Percentiles rank a stretch among this genome's conserved stretches.
Conservation (phyloP, 495 filamentous ascomycete genomes). For the Pyrenopolyporus hunteri region DNA sequence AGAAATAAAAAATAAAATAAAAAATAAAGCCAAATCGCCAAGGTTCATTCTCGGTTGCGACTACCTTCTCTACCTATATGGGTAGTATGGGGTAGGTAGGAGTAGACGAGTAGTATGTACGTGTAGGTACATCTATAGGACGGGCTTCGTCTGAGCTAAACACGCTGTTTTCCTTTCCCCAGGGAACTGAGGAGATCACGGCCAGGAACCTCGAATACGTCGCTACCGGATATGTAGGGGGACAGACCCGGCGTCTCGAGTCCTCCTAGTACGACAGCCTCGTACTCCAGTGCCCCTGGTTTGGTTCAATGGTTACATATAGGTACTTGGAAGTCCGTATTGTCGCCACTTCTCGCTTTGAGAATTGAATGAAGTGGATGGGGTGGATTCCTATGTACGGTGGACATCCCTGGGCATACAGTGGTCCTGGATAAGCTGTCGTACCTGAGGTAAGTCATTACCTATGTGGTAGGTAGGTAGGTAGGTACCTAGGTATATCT, state of each 20-base stretch:
- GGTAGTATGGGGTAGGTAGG: neutral
- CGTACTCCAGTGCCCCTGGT: slow-evolving; percentile 6
- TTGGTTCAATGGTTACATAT: neutral
- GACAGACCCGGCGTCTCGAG: slow-evolving; percentile 1
- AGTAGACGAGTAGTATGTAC: no score
- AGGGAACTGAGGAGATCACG: neutral
- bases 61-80: neutral
- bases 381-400: no score
- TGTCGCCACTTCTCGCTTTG: neutral
- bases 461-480: neutral
- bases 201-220: neutral
- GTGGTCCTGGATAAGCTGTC: no score
- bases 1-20: neutral
- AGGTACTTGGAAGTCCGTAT: neutral
- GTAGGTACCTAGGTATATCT: slow-evolving; percentile 6
- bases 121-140: no score
- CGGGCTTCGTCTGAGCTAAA: no score
- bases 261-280: slow-evolving; percentile 13
- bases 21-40: no score
- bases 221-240: neutral
- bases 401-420: no score
- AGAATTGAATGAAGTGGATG: neutral
- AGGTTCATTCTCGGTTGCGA: slow-evolving; percentile 13
- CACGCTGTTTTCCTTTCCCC: neutral
- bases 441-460: no score